Conservation (phyloP, 345 rosid genomes). For the Syzygium aqueum region DNA sequence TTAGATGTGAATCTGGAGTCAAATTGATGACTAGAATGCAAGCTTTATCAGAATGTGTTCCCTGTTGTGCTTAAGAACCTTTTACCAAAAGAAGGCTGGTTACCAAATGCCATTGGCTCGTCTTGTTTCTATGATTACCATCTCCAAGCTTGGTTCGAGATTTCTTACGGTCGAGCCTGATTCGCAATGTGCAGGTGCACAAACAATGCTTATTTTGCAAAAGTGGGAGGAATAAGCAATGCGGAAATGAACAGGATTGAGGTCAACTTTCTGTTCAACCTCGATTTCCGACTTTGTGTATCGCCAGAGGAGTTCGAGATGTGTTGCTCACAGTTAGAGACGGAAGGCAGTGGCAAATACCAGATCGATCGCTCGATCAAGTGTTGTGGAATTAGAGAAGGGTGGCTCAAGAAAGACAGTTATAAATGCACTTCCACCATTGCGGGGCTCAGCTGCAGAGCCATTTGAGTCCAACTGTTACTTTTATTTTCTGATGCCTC, state of each 20-base stretch:
- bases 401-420: background rate
- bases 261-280: constrained; percentile 24
- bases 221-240: constrained; percentile 41
- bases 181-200: constrained; percentile 13
- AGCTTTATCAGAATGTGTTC: background rate
- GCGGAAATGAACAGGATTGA: constrained; percentile 42
- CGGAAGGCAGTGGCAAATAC: background rate
- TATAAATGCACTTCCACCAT: background rate
- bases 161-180: background rate
- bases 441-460: constrained; percentile 2
- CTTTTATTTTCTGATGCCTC: background rate
- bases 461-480: background rate
- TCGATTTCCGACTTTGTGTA: constrained; percentile 34
- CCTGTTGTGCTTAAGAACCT: background rate
- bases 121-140: background rate
- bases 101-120: background rate
- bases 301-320: constrained; percentile 10
- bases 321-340: constrained; percentile 16
- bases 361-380: background rate
- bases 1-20: background rate
- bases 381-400: background rate
- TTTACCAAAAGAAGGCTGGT: background rate
- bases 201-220: constrained; percentile 35
- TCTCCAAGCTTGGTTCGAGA: background rate
- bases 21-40: background rate